Base-by-base conservation (phyloP, 352 stramenopile genomes). In the Phytopythium litorale region DNA sequence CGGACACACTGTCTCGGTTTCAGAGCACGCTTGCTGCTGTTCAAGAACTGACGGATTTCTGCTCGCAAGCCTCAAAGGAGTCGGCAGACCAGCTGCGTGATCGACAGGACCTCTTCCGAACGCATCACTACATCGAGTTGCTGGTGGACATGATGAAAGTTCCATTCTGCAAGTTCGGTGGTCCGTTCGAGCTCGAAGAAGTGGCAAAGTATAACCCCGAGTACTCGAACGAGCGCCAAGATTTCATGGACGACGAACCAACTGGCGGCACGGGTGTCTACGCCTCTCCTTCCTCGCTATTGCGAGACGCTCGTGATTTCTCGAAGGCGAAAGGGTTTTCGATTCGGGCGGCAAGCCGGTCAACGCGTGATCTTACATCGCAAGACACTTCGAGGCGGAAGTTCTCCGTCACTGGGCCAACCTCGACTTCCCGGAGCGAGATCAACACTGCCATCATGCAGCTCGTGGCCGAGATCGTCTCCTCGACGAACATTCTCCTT, bases 101-200 rank as follows among this genome's bases (percentile, higher is more conserved):
- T 19, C 75, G 80, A 1, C 80, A 88, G 35, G 75, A 68, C 52
- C 68, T 90, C 30, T 87, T 90, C 38, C 70, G 75, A 15, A 78
- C 65, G 16, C 78, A 92, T 45, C 64, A 70, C 11, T 92, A 83
- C 53, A 84, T 92, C 25, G 80, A 87, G 13, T 21, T 90, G 2
- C 62, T 92, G 13, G 62, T 89, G 48, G 66, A 75, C 42, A 86
- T 90, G 71, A 76, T 88, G 33, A 87, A 87, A 57, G 73, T 78
- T 28, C 78, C 82, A 9, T 89, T 92, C 61, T 55, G 74, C 53
- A 64, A 58, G 5, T 90, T 82, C 49, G 78, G 80, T 15, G 82
- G 82, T 4, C 82, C 80, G 21, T 88, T 88, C 55, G 70, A 78
- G 7, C 71, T 88, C 23, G 78, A 88, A 1, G 64, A 77, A 5